Conservation (phyloP, 148 eudicot genomes). For the Gaultheria prostrata region DNA sequence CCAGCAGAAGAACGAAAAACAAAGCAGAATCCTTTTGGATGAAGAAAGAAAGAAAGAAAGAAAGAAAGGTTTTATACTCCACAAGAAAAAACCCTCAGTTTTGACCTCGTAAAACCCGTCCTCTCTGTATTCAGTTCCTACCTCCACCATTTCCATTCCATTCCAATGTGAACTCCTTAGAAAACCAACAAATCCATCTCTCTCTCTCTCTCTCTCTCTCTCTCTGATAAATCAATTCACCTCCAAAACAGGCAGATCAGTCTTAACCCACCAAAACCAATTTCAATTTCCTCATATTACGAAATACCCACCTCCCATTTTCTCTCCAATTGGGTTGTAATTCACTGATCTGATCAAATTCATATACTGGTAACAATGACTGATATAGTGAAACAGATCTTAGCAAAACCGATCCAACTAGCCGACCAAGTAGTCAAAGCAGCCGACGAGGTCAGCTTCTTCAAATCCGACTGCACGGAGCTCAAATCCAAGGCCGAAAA, state of each 20-base stretch:
- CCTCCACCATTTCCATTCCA: background rate
- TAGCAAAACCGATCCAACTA: conserved; percentile 68
- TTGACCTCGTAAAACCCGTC: conserved; percentile 2
- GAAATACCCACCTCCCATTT: background rate
- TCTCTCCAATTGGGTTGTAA: background rate
- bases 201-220: background rate
- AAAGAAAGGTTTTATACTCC: background rate
- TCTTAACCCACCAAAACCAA: background rate
- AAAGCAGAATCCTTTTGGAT: background rate
- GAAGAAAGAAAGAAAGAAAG: background rate
- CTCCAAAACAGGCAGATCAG: background rate
- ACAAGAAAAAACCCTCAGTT: background rate
- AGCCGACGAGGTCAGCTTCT: conserved; percentile 68
- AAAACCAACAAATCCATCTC: background rate
- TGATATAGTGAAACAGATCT: conserved; percentile 72
- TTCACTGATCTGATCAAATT: background rate
- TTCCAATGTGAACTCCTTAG: background rate
- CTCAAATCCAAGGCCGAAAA: conserved; percentile 72
- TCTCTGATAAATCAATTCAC: background rate
- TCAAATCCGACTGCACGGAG: conserved; percentile 73
- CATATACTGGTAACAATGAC: conserved; percentile 32
- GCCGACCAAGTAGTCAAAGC: conserved; percentile 79
- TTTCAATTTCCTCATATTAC: background rate
- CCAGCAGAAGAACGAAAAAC: background rate
- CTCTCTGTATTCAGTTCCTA: background rate